Evolutionary conservation across 108 stramenopile genomes (phyloP), one percentile per base, ranked within the genome.

Genomic region (Cyclostephanos tholiformis): DNA sequence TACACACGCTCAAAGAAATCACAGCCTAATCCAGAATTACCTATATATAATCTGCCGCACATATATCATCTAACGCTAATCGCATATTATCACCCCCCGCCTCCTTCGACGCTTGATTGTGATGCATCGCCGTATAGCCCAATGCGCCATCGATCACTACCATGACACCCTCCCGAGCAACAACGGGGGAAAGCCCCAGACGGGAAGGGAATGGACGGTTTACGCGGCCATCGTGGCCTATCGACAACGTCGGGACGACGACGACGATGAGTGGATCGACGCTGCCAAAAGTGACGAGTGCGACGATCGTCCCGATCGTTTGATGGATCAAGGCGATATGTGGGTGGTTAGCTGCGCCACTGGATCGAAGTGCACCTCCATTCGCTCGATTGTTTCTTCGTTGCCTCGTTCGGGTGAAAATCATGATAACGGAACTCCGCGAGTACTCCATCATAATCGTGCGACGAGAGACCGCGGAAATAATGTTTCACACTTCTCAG

Each of bases 341-440:
- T 84, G 79, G 79, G 82, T 84, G 14, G 82, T 93, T 9, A 84
- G 84, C 61, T 87, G 77, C 79, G 92, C 90, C 1, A 96, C 95
- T 19, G 95, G 95, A 55, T 89, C 89, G 14, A 96, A 96, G 78
- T 96, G 95, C 66, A 91, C 89, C 14, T 84, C 89, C 26, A 29
- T 78, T 16, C 65, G 49, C 14, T 64, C 76, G 0, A 41, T 50
- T 58, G 77, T 74, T 36, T 78, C 69, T 4, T 64, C 73, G 25
- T 77, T 82, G 35, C 79, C 76, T 12, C 41, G 67, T 29, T 36
- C 35, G n/a, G 46, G 30, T 67, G 10, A 36, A 0, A 44, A 32
- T 70, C 25, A 61, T 48, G 22, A 63, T 32, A 59, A 60, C 63
- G 25, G 22, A 55, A 19, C 41, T 20, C 30, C n/a, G n/a, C n/a